Base-by-base conservation (phyloP, 805 yeast species). In the Candida chauliodis region DNA sequence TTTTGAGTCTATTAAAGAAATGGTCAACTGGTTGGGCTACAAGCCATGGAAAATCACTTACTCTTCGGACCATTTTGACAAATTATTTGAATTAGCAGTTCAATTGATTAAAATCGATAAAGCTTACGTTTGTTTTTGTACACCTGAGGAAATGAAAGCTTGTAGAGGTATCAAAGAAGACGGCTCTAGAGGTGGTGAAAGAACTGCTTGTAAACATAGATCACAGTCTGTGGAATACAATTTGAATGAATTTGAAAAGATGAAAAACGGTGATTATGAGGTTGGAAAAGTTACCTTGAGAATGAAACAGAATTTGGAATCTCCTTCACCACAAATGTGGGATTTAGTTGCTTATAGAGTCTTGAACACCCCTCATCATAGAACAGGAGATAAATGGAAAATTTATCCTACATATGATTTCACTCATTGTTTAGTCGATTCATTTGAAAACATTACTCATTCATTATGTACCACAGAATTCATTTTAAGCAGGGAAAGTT, bases 281-380 rank as follows among this genome's bases (percentile, higher is more conserved):
- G 89, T 89, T 29, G 98, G 98, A 48, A 86, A 87, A 62, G 98
- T 96, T 21, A 88, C 89, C 8, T 73, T 93, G 58, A 83, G 99
- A 68, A 93, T 93, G 98, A 91, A 91, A 61, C 96, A 88, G 72
- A 96, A 93, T 55, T 69, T 93, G 46, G 58, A 63, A 7, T 84
- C 93, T 13, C 95, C 96, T 46, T 85, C 87, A 47, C 99, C 99
- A 13, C 99, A 93, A 69, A 93, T 93, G 99, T 93, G 99, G 99
- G 99, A 93, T 66, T 75, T 93, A 48, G 93, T 93, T 45, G 99
- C 99, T 9, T 93, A 93, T 68, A 79, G 99, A 61, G 96, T 93
- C 3, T 72, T 93, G 52, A 76, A 91, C 51, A 89, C 95, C 10
- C 78, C 89, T 23, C 99, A 93, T 65, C 95, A 91, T 65, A 82